A percentile compares a stretch with the other conserved stretches of the same genome.
Evolutionary conservation across 2,329 filamentous ascomycete genomes (phyloP).

Genomic region (Coleophoma crateriformis): DNA sequence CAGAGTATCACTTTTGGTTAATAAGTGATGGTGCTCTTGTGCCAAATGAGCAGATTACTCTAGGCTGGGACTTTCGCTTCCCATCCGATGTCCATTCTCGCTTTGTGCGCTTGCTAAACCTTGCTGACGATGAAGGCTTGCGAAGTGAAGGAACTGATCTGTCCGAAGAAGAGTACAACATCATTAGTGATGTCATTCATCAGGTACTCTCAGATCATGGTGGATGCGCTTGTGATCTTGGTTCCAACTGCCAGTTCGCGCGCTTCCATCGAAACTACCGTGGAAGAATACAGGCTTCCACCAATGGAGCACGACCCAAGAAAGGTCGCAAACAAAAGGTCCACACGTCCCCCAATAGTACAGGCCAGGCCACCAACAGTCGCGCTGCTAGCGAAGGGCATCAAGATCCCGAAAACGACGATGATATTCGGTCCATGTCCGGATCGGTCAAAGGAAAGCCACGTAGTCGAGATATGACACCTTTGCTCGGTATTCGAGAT

Average conservation of each 20-base stretch:
- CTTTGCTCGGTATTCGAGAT: conserved; percentile 45
- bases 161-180: conserved; percentile 52
- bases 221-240: conserved; percentile 69
- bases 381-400: conserved; percentile 59
- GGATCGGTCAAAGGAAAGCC: conserved; percentile 57
- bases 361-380: conserved; percentile 56
- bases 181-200: conserved; percentile 59
- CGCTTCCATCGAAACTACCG: conserved; percentile 57
- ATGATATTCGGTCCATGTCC: conserved; percentile 43
- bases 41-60: conserved; percentile 57
- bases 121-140: conserved; percentile 51
- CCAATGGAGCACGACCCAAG: conserved; percentile 26
- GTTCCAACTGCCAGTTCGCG: conserved; percentile 56
- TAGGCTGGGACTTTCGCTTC: conserved; percentile 62
- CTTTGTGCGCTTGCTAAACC: conserved; percentile 53
- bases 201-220: conserved; percentile 72
- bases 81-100: conserved; percentile 47
- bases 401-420: conserved; percentile 47
- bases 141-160: conserved; percentile 21
- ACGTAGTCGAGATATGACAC: conserved; percentile 60
- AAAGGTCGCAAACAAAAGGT: conserved; percentile 42
- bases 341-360: conserved; percentile 56
- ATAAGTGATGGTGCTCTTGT: conserved; percentile 74
- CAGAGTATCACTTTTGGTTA: conserved; percentile 89
- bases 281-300: conserved; percentile 40